Conservation (phyloP, 1,284 basidiomycete genomes). For the Veloboletus limbatus region DNA sequence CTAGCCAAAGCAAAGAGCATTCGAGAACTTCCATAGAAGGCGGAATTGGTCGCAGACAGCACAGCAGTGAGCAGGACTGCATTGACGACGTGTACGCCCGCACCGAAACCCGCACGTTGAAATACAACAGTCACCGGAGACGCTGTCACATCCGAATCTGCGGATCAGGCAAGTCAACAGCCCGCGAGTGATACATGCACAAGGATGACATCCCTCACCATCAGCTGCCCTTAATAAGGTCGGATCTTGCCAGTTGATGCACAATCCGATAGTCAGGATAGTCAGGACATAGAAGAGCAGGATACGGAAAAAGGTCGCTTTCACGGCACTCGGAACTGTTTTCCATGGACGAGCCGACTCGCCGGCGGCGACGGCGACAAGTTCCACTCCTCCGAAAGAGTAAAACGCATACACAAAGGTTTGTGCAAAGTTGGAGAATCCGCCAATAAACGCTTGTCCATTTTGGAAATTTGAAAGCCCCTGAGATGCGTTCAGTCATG, state of each 20-base stretch:
- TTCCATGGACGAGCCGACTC: conserved; percentile 58
- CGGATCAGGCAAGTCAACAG: conserved; percentile 2
- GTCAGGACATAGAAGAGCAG: conserved; percentile 60
- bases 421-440: conserved; percentile 51
- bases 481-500: conserved; percentile 20
- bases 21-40: conserved; percentile 64
- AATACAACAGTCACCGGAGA: conserved; percentile 62
- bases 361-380: conserved; percentile 64
- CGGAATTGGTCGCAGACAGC: conserved; percentile 54
- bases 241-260: conserved; percentile 51
- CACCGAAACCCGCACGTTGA: conserved; percentile 54
- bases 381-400: conserved; percentile 75
- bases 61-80: conserved; percentile 68
- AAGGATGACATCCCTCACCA: conserved; percentile 31
- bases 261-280: conserved; percentile 54
- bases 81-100: conserved; percentile 55
- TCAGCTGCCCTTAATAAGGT: conserved; percentile 46
- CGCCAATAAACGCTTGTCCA: conserved; percentile 51
- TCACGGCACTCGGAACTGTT: conserved; percentile 65
- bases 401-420: conserved; percentile 60
- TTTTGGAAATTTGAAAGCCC: conserved; percentile 53
- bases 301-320: conserved; percentile 66
- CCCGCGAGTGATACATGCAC: background rate
- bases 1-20: conserved; percentile 54
- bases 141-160: conserved; percentile 46